Conservation (phyloP, 352 stramenopile species). For the Pythium folliculosum region DNA sequence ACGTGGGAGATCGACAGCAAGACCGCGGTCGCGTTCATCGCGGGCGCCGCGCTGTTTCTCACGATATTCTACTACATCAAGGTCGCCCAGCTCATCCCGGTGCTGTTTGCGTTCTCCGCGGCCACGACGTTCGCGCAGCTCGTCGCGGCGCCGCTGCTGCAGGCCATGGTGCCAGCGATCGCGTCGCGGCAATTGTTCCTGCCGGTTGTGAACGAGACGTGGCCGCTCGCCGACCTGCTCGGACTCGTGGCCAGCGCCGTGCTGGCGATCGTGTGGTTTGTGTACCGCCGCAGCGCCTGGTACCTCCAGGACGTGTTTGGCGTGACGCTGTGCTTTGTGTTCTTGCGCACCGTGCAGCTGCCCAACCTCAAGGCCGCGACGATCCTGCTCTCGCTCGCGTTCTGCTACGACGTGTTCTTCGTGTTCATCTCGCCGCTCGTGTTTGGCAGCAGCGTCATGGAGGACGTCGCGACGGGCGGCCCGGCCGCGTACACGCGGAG, state of each 20-base stretch:
- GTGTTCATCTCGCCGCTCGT: constrained; percentile 93
- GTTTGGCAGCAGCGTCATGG: constrained; percentile 91
- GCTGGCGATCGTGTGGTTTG: constrained; percentile 61
- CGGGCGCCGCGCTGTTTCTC: constrained; percentile 56
- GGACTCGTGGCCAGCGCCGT: constrained; percentile 37
- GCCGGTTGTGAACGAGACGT: constrained; percentile 40
- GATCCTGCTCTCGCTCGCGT: constrained; percentile 89
- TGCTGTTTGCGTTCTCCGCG: constrained; percentile 70
- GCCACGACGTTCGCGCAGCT: constrained; percentile 55
- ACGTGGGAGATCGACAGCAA: constrained; percentile 66
- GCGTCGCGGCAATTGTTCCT: constrained; percentile 40
- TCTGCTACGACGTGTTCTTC: constrained; percentile 97
- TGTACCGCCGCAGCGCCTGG: constrained; percentile 74
- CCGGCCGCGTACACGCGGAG: constrained; percentile 65
- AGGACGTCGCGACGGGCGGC: constrained; percentile 91
- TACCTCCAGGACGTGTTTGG: constrained; percentile 92
- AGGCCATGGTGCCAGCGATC: constrained; percentile 37
- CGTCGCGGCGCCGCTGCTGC: constrained; percentile 43
- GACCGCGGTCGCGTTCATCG: constrained; percentile 69
- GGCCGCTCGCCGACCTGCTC: constrained; percentile 52
- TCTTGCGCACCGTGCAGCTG: constrained; percentile 90
- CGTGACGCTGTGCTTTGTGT: constrained; percentile 92
- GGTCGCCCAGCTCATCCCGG: constrained; percentile 50
- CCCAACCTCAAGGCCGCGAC: constrained; percentile 91
- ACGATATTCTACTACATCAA: constrained; percentile 78